Percentiles rank a stretch among this genome's conserved stretches.
Evolutionary conservation across 306 rosid genomes (phyloP).

Genomic region (Psophocarpus tetragonolobus): DNA sequence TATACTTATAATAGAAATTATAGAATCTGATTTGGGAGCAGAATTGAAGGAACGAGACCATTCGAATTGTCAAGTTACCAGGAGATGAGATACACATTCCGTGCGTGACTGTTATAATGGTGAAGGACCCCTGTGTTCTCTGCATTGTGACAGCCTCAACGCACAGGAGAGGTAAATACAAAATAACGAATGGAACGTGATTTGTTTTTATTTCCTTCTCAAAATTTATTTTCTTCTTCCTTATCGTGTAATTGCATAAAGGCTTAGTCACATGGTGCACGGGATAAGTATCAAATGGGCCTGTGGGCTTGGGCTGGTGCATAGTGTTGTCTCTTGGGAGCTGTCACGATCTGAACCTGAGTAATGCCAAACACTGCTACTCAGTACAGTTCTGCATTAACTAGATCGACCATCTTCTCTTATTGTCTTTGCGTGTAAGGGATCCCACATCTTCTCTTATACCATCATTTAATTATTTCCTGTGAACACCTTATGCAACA

Average conservation of each 20-base stretch:
- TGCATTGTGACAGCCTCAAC: not conserved
- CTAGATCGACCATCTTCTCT: not conserved
- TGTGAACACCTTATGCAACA: not conserved
- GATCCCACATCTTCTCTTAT: not conserved
- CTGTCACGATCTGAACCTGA: conserved; percentile 43
- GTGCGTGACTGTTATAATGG: conserved; percentile 58
- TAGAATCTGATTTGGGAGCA: conserved; percentile 27
- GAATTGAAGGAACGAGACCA: conserved; percentile 42
- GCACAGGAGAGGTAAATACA: not conserved
- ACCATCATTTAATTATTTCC: not conserved
- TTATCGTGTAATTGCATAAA: not conserved
- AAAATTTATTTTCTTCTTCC: conserved; percentile 5
- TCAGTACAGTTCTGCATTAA: conserved; percentile 25
- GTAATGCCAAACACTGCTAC: conserved; percentile 38
- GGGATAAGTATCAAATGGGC: conserved; percentile 45
- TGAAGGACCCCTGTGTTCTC: conserved; percentile 23
- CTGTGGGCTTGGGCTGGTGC: conserved; percentile 44
- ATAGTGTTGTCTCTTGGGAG: not conserved
- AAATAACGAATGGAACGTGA: not conserved
- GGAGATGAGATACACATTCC: conserved; percentile 42
- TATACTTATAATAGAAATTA: conserved; percentile 22
- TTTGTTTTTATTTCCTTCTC: not conserved
- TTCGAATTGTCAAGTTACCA: conserved; percentile 22
- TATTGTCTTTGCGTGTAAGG: not conserved
- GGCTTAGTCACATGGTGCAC: conserved; percentile 27